phyloP scores from a whole-genome alignment of 768 basidiomycete species.

The Boletales sp. region DNA sequence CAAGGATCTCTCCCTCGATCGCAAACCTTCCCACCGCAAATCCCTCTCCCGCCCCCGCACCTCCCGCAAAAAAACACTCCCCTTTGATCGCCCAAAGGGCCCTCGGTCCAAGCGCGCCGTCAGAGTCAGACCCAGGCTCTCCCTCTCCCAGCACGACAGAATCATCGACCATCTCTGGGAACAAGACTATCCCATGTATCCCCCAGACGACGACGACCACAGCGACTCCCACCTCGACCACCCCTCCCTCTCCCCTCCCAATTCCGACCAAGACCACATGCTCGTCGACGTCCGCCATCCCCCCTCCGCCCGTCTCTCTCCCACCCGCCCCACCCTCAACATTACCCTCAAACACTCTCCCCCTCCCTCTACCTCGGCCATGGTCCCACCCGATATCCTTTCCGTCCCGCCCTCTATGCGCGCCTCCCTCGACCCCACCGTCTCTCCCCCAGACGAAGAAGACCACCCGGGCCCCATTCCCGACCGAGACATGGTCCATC shows the following conservation, averaged over 20 bases:
- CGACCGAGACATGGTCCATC: slow-evolving; percentile 29
- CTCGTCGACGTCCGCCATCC: slow-evolving; percentile 29
- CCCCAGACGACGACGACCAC: no score
- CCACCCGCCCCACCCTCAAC: slow-evolving; percentile 17
- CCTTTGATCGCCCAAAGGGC: slow-evolving; percentile 10
- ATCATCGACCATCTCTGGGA: slow-evolving; percentile 15
- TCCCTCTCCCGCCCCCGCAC: background rate
- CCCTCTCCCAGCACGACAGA: background rate
- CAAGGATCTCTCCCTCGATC: slow-evolving; percentile 15
- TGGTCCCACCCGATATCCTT: slow-evolving; percentile 17
- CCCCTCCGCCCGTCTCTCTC: slow-evolving; percentile 21
- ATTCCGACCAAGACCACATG: slow-evolving; percentile 19
- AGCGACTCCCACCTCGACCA: slow-evolving; percentile 16
- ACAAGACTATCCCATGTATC: no score
- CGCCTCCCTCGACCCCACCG: slow-evolving; percentile 18
- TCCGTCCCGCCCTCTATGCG: slow-evolving; percentile 20
- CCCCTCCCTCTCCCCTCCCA: slow-evolving; percentile 5
- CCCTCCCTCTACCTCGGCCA: no score
- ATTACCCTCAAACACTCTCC: slow-evolving; percentile 8
- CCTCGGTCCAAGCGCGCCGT: slow-evolving; percentile 19
- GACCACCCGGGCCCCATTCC: slow-evolving; percentile 11
- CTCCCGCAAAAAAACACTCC: slow-evolving; percentile 2
- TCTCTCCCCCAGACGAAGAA: slow-evolving; percentile 17
- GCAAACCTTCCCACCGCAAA: slow-evolving; percentile 2
- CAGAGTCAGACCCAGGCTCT: background rate